Base-by-base conservation (phyloP, 768 basidiomycete genomes). In the Punctularia strigosozonata region DNA sequence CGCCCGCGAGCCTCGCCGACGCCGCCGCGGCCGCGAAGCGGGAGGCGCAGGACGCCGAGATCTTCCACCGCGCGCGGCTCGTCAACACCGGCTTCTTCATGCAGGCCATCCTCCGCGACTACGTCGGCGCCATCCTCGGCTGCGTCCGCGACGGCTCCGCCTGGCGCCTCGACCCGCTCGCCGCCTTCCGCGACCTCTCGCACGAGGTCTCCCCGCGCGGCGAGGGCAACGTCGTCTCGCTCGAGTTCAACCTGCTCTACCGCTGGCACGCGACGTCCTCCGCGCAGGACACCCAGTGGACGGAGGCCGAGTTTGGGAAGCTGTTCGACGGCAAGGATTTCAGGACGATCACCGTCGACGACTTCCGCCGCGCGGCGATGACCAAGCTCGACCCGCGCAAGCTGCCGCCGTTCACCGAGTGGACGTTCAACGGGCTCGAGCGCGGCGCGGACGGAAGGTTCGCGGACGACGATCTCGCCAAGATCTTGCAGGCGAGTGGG, bases 21-120 rank as follows among this genome's bases (percentile, higher is more conserved):
- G 5, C 41, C 22, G 39, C 42, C 6, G 56, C 45, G 31, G 34
- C 50, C 12, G 56, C 47, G 0, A n/a, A n/a, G n/a, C n/a, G n/a
- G n/a, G n/a, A n/a, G n/a, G n/a, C n/a, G n/a, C 84, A 87, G 51
- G 85, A 87, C 39, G 75, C 83, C 36, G 84, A 86, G 48, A 75
- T 87, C 33, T 87, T 83, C 60, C 67, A 81, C 42, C 72, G 79
- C 21, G 66, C 80, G 7, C 70, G 84, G 35, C 62, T 85, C 33
- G 75, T 86, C 32, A 87, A 87, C 53, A 77, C 75, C 38, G 78
- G 71, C 3, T 78, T 66, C 48, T 80, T 82, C 47, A 72, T 80
- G 69, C 71, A 77, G 43, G 71, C 79, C 25, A 77, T 84, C 48
- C 61, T 85, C 31, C 46, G 50, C 60, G 83, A 85, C 52, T 87